Conservation (phyloP, 805 yeast species). For the Nakazawaea ishiwadae region DNA sequence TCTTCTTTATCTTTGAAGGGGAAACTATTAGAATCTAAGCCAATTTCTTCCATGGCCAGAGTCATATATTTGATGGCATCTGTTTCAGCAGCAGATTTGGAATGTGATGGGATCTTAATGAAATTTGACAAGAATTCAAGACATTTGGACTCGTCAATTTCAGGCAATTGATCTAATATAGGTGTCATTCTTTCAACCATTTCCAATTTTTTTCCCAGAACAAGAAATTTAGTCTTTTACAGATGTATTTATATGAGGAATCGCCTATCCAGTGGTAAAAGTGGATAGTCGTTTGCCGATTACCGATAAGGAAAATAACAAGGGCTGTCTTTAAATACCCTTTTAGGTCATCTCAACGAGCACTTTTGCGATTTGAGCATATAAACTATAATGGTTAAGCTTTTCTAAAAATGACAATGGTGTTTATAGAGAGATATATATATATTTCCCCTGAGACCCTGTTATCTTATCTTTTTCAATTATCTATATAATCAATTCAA, state of each 20-base stretch:
- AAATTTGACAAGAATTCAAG: slow-evolving; percentile 23
- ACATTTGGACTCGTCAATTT: slow-evolving; percentile 18
- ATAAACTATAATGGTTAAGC: background rate
- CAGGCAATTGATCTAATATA: slow-evolving; percentile 17
- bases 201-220: too few relatives aligned
- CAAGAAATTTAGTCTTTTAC: too few relatives aligned
- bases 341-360: background rate
- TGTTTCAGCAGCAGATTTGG: slow-evolving; percentile 21
- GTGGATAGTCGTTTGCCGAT: too few relatives aligned
- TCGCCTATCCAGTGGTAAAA: slow-evolving; percentile 1
- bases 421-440: too few relatives aligned
- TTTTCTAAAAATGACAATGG: too few relatives aligned
- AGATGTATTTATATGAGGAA: too few relatives aligned
- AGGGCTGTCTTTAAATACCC: background rate
- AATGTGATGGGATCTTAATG: slow-evolving; percentile 26
- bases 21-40: slow-evolving; percentile 20
- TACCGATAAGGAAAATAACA: background rate
- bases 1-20: slow-evolving; percentile 21
- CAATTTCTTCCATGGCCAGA: slow-evolving; percentile 20
- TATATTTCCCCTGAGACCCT: too few relatives aligned
- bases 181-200: slow-evolving; percentile 10
- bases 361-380: background rate
- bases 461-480: too few relatives aligned
- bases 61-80: slow-evolving; percentile 26
- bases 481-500: too few relatives aligned